Evolutionary conservation across 305 asterid genomes (phyloP), one percentile per base, ranked within the genome.

Genomic region (Solanum hybrid): DNA sequence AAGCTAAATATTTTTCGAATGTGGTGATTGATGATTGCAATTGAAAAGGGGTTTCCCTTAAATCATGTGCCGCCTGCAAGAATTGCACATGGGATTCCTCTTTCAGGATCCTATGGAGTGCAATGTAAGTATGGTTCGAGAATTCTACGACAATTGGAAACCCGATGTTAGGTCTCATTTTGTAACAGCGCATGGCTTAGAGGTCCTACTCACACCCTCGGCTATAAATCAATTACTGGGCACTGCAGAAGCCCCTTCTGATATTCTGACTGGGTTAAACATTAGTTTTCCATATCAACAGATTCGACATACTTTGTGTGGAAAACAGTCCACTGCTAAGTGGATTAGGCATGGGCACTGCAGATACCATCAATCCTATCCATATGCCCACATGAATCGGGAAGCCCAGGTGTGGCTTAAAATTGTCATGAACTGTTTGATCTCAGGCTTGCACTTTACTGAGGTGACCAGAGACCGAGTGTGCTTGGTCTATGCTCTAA

Each of bases 61-160:
- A 51, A 51, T 51, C n/a, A 15, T 15, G 9, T 0, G n/a, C 0
- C 68, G n/a, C 3, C 1, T 15, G 10, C n/a, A 51, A 51, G 68
- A 51, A 51, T 51, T 51, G 68, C n/a, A 51, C 0, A 15, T 15
- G n/a, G 3, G 9, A 51, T 51, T 51, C n/a, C 17, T 51, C n/a
- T 51, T 51, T 17, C n/a, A 51, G 3, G 68, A 51, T 51, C 68
- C 9, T 15, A 51, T 51, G 9, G n/a, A 51, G n/a, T 51, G 68
- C 68, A 51, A 15, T 51, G n/a, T 51, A 8, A 51, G n/a, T 15
- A 6, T 51, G n/a, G 68, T 51, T 51, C 0, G n/a, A 0, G 68
- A 51, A 51, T 51, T 51, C n/a, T 5, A 15, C 1, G n/a, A 9
- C 0, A 51, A 51, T 51, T 15, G 7, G n/a, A 17, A 51, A 15